A percentile compares a stretch with the other conserved stretches of the same genome.
Evolutionary conservation across 345 rosid species (phyloP).

Genomic region (Melastoma malabathricum): DNA sequence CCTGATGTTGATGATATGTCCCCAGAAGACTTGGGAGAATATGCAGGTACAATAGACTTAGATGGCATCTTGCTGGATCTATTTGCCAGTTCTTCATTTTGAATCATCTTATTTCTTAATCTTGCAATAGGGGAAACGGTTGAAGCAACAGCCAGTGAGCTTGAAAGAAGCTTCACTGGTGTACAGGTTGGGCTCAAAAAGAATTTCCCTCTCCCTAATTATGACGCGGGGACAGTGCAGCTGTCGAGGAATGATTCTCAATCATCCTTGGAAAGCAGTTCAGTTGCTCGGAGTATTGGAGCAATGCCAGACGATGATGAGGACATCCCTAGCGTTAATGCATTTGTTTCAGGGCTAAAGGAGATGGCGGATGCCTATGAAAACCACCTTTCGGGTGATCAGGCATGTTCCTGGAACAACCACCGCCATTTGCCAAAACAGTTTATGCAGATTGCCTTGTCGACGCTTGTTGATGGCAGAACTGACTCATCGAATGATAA

Average conservation of each 20-base stretch:
- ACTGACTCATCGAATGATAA: no score
- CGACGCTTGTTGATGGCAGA: no score
- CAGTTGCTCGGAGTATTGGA: conserved; percentile 33
- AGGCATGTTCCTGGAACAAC: conserved; percentile 16
- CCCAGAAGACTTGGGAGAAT: conserved; percentile 13
- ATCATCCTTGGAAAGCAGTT: conserved; percentile 66
- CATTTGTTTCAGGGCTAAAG: conserved; percentile 75
- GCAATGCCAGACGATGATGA: conserved; percentile 49
- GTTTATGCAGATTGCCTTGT: no score
- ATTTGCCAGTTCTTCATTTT: conserved; percentile 29
- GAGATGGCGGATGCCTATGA: conserved; percentile 52
- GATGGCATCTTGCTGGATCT: conserved; percentile 29
- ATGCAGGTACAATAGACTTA: conserved; percentile 31
- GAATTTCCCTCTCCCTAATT: conserved; percentile 28
- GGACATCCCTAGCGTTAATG: conserved; percentile 59
- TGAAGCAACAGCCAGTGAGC: conserved; percentile 45
- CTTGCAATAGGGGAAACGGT: conserved; percentile 14
- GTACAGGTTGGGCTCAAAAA: conserved; percentile 43
- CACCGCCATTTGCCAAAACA: no score
- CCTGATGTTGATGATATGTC: conserved; percentile 20
- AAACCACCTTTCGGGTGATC: conserved; percentile 26
- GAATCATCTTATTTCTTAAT: conserved; percentile 21
- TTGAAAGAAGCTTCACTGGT: conserved; percentile 45
- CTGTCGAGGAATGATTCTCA: conserved; percentile 62
- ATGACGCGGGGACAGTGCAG: conserved; percentile 13